Percentiles rank a stretch among this genome's conserved stretches.
Evolutionary conservation across 73 alveolate species (phyloP).

Genomic region (Paramecium tetraurelia): DNA sequence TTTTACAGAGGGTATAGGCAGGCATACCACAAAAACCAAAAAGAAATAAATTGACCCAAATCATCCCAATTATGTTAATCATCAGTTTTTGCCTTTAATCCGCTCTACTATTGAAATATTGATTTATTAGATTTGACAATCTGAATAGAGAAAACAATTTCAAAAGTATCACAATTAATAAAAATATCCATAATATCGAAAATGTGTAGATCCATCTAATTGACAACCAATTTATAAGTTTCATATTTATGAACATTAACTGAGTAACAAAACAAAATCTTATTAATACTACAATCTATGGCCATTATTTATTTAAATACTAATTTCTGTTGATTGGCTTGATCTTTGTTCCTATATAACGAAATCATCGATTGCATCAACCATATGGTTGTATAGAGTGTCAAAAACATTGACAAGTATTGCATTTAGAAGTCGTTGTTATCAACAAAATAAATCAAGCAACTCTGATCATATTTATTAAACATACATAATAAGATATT

Average conservation of each 20-base stretch:
- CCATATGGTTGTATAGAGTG: neutral
- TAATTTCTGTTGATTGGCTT: neutral
- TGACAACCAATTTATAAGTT: neutral
- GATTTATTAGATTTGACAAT: neutral
- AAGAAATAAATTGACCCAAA: neutral
- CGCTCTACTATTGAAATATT: neutral
- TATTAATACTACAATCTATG: neutral
- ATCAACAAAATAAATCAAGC: neutral
- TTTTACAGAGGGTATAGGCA: neutral
- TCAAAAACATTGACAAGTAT: neutral
- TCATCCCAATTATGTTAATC: neutral
- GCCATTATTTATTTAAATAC: neutral
- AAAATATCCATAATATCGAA: neutral
- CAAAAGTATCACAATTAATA: neutral
- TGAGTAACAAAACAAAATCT: neutral
- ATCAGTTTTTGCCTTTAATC: neutral
- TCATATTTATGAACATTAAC: neutral
- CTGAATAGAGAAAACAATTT: neutral
- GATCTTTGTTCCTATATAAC: neutral
- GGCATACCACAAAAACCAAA: neutral
- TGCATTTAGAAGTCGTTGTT: neutral
- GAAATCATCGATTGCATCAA: neutral
- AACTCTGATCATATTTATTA: neutral
- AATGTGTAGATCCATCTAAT: neutral
- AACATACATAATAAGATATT: neutral